A percentile compares a stretch with the other conserved stretches of the same genome.
phyloP scores from a whole-genome alignment of 2,329 filamentous ascomycete genomes.

The Metarhizium robertsii region DNA sequence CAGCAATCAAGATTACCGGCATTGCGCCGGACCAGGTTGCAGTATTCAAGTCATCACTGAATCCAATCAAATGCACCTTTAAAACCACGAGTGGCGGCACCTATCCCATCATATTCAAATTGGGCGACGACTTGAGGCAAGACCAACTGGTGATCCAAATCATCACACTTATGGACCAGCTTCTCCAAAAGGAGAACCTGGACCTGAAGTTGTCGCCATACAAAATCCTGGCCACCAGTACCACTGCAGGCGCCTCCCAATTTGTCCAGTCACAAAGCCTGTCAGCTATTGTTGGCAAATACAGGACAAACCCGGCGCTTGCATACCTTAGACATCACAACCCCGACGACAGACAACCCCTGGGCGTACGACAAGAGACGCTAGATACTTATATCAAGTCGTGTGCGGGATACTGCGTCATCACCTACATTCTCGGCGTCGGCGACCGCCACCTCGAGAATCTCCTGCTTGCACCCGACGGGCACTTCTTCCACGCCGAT shows the following conservation, averaged over 20 bases:
- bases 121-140: slow-evolving; percentile 89
- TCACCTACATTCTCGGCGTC: slow-evolving; percentile 94
- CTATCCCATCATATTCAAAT: slow-evolving; percentile 95
- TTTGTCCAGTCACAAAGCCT: slow-evolving; percentile 84
- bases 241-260: slow-evolving; percentile 81
- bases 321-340: slow-evolving; percentile 85
- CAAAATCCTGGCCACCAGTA: slow-evolving; percentile 88
- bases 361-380: slow-evolving; percentile 82
- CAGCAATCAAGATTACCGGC: slow-evolving; percentile 67
- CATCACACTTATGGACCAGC: slow-evolving; percentile 94
- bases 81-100: slow-evolving; percentile 66
- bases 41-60: slow-evolving; percentile 92
- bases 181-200: slow-evolving; percentile 90
- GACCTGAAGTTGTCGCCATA: slow-evolving; percentile 94
- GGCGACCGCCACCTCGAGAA: slow-evolving; percentile 96
- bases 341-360: slow-evolving; percentile 69
- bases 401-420: slow-evolving; percentile 95
- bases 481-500: slow-evolving; percentile 95
- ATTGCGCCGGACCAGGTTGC: slow-evolving; percentile 76
- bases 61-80: slow-evolving; percentile 85
- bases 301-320: slow-evolving; percentile 63
- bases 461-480: slow-evolving; percentile 78
- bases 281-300: slow-evolving; percentile 74
- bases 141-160: slow-evolving; percentile 96
- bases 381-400: slow-evolving; percentile 95